phyloP scores from a whole-genome alignment of 345 rosid genomes.

The Sonneratia caseolaris region DNA sequence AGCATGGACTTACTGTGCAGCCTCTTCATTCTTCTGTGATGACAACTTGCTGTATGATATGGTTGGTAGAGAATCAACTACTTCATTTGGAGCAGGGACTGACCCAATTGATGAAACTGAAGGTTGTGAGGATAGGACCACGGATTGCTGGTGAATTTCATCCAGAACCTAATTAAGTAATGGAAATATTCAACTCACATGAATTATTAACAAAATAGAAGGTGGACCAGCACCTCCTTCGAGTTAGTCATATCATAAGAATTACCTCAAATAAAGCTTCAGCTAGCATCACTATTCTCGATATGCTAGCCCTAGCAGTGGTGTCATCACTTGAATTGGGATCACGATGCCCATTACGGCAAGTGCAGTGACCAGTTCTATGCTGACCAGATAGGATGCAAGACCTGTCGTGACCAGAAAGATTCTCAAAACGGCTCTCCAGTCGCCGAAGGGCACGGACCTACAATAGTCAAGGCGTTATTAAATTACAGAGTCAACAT shows the following conservation, averaged over 20 bases:
- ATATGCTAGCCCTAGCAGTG: slow-evolving; percentile 86
- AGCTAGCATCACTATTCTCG: slow-evolving; percentile 93
- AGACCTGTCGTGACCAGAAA: slow-evolving; percentile 78
- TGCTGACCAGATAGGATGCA: slow-evolving; percentile 85
- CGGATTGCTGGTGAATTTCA: slow-evolving; percentile 98
- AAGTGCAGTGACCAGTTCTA: slow-evolving; percentile 74
- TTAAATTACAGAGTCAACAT: not conserved
- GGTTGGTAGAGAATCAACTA: slow-evolving; percentile 73
- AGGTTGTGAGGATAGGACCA: slow-evolving; percentile 75
- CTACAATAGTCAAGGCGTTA: slow-evolving; percentile 21
- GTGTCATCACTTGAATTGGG: slow-evolving; percentile 50
- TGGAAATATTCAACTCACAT: slow-evolving; percentile 19
- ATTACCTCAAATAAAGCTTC: slow-evolving; percentile 96
- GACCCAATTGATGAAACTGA: slow-evolving; percentile 87
- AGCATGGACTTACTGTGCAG: slow-evolving; percentile 47
- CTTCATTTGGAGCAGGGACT: slow-evolving; percentile 84
- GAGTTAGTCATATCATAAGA: not conserved
- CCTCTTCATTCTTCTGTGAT: slow-evolving; percentile 57
- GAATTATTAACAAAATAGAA: slow-evolving; percentile 1
- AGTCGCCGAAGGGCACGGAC: slow-evolving; percentile 89
- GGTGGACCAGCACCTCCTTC: not conserved
- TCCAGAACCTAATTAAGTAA: slow-evolving; percentile 73
- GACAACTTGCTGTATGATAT: slow-evolving; percentile 44
- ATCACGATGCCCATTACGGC: slow-evolving; percentile 45
- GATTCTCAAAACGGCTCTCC: slow-evolving; percentile 86